A percentile compares a stretch with the other conserved stretches of the same genome.
phyloP scores from a whole-genome alignment of 371 early-diverging fungal species.

The Basidiobolus heterosporus region DNA sequence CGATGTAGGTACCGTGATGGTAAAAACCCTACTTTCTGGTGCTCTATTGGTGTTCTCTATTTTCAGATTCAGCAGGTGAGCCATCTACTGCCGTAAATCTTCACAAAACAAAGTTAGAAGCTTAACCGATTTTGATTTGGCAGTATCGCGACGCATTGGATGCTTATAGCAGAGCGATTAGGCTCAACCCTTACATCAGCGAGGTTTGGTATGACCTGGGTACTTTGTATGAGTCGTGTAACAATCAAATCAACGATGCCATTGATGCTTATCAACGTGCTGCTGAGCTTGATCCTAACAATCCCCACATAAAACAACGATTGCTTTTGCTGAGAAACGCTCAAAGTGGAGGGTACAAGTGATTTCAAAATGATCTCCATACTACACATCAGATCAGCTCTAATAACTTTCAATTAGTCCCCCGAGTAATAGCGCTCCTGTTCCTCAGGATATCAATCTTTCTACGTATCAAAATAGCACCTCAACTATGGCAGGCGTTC shows the following conservation, averaged over 20 bases:
- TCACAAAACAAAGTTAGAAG: no score
- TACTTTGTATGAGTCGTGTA: conserved; percentile 91
- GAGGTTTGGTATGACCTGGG: conserved; percentile 97
- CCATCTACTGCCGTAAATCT: no score
- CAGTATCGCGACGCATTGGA: conserved; percentile 87
- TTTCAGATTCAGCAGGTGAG: conserved; percentile 69
- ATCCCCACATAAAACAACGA: conserved; percentile 66
- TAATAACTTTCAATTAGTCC: conserved; percentile 12
- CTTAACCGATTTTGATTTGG: no score
- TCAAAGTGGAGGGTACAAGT: conserved; percentile 6
- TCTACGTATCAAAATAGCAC: conserved; percentile 10
- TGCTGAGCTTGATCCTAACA: conserved; percentile 72
- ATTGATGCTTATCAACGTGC: conserved; percentile 92
- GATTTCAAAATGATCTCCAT: not conserved
- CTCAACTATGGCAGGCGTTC: no score
- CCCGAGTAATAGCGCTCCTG: conserved; percentile 24
- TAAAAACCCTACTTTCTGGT: conserved; percentile 93
- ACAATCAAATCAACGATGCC: conserved; percentile 92
- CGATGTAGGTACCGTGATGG: conserved; percentile 55
- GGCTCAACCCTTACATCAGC: conserved; percentile 80
- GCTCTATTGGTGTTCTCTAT: conserved; percentile 94
- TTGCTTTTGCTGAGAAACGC: conserved; percentile 31
- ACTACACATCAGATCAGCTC: not conserved
- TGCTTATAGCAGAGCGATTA: conserved; percentile 89
- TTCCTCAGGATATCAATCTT: conserved; percentile 40